These are phyloP conservation scores for Triglochin maritima DNA, from an alignment of 106 monocot species.

Conservation along the genomic window DNA sequence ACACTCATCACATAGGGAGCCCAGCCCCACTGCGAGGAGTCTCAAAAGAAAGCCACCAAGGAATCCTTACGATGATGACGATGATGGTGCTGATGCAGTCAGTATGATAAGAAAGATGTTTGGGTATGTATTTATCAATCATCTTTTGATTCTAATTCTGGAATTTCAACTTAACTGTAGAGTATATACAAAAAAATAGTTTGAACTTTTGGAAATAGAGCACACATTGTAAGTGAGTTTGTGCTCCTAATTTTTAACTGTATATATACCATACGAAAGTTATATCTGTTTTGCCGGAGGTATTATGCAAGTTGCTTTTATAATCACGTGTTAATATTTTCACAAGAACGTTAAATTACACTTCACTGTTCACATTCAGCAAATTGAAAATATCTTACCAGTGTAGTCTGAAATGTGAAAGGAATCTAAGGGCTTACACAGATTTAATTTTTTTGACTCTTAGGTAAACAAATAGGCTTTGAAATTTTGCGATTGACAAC, in stretches of 20 bases:
- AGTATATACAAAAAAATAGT: not conserved
- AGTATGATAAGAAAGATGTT: slow-evolving; percentile 11
- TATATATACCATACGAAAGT: too few species aligned
- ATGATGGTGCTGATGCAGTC: slow-evolving; percentile 36
- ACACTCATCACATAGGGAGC: slow-evolving; percentile 11
- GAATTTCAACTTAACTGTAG: not conserved
- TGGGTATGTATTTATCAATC: not conserved
- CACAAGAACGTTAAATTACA: too few species aligned
- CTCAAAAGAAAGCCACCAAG: slow-evolving; percentile 31
- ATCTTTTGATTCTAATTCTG: not conserved
- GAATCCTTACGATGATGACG: slow-evolving; percentile 29
- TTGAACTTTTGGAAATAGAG: too few species aligned
- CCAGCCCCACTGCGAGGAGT: slow-evolving; percentile 9
- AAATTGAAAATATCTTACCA: not conserved
- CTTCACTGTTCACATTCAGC: not conserved
- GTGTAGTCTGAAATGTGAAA: not conserved
- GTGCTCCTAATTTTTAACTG: too few species aligned
- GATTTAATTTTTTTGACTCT: not conserved
- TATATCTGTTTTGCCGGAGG: too few species aligned
- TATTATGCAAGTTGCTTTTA: too few species aligned
- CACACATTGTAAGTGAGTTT: too few species aligned
- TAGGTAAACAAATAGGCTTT: not conserved
- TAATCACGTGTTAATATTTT: too few species aligned
- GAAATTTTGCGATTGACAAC: not conserved
- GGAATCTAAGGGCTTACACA: not conserved